Conservation (phyloP, 1,284 basidiomycete genomes). For the Phylloboletellus chloephorus region DNA sequence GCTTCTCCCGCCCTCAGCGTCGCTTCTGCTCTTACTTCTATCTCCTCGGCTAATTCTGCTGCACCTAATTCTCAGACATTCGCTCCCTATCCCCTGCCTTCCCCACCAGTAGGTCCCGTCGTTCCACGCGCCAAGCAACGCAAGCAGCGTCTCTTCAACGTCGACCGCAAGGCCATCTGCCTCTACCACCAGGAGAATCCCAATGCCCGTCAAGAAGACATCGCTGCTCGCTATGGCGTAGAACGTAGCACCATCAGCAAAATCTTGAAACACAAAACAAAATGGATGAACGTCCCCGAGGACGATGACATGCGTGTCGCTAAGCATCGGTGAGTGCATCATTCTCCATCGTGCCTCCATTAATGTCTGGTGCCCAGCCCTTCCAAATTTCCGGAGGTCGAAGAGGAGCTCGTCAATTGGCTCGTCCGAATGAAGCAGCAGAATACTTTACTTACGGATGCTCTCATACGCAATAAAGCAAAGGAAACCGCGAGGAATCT, state of each 20-base stretch:
- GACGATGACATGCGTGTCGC: constrained; percentile 53
- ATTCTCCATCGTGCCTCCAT: constrained; percentile 1
- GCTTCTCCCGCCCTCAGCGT: constrained; percentile 59
- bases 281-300: constrained; percentile 69
- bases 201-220: constrained; percentile 72
- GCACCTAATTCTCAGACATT: constrained; percentile 33
- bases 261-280: constrained; percentile 78
- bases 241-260: constrained; percentile 93
- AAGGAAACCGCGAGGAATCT: constrained; percentile 58
- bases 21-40: constrained; percentile 47
- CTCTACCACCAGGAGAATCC: constrained; percentile 59
- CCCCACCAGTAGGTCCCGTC: constrained; percentile 26
- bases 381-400: constrained; percentile 76
- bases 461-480: constrained; percentile 66
- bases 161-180: constrained; percentile 77
- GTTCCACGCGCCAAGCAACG: constrained; percentile 47
- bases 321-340: constrained; percentile 54
- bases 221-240: constrained; percentile 69
- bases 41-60: constrained; percentile 38
- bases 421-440: constrained; percentile 49
- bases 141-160: constrained; percentile 68
- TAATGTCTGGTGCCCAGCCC: constrained; percentile 39
- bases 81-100: constrained; percentile 26
- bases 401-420: constrained; percentile 59
- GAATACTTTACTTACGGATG: constrained; percentile 60